Evolutionary conservation across 768 basidiomycete species (phyloP), one percentile per base, ranked within the genome.

Genomic region (Asterophora lycoperdoides): DNA sequence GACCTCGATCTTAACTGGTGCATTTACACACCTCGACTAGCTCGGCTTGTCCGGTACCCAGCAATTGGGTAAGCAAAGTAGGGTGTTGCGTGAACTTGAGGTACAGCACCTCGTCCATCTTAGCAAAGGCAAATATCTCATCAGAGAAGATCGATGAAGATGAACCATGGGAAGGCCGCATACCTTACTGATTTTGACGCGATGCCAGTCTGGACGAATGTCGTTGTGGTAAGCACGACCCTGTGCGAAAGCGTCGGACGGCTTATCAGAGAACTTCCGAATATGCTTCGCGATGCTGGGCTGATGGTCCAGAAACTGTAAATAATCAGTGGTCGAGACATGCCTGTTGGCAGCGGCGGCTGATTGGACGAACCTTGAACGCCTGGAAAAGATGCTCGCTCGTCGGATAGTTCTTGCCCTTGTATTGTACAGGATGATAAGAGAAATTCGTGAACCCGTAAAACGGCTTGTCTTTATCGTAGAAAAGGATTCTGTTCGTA

Each of bases 381-480:
- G 86, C 79, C 54, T 88, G 86, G 59, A 86, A 88, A 9, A 88
- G 70, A 62, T 88, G 86, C 61, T 87, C 86, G 58, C 83, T 83
- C 1, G 86, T 89, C 3, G 83, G 83, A 58, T 86, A 89, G 41
- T 61, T 67, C 58, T 80, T 81, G 18, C 78, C 79, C 20, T 77
- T 69, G 57, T 83, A 82, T 6, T 65, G 54, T 8, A 89, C 74
- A 33, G 78, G 69, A 57, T 87, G 84, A 0, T 78, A 60, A 5
- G 86, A 86, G 62, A 86, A 86, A 62, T 86, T 86, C 33, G 84
- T 84, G 58, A 86, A 86, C 14, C 80, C 83, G 53, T 86, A 84
- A 60, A 84, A 70, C 8, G 83, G 80, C 19, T 75, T 67, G 14
- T 75, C 63, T 60, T 78, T 86, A 55, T 84, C 71, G 54, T 86